These are phyloP conservation scores for Xylariaceae sp. DNA, from an alignment of 2,329 filamentous ascomycete species.

Conservation along the genomic window DNA sequence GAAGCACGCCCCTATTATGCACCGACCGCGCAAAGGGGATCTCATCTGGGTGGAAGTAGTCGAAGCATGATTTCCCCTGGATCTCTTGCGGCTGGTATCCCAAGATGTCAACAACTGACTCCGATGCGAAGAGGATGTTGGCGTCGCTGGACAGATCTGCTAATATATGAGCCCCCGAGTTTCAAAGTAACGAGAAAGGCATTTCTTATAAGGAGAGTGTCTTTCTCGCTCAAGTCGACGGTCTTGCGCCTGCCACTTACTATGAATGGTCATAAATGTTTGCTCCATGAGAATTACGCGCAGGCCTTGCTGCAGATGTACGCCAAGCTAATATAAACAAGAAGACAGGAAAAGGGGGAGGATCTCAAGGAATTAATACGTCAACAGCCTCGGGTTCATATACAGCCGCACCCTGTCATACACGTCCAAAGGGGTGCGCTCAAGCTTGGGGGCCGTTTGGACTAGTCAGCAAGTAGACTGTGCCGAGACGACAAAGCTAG, in stretches of 20 bases:
- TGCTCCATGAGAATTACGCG: slow-evolving; percentile 58
- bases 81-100: slow-evolving; percentile 74
- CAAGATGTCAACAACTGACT: slow-evolving; percentile 67
- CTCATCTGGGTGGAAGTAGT: slow-evolving; percentile 81
- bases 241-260: slow-evolving; percentile 44
- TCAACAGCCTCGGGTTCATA: slow-evolving; percentile 19
- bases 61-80: slow-evolving; percentile 70
- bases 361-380: slow-evolving; percentile 21
- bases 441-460: not conserved
- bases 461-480: slow-evolving; percentile 6
- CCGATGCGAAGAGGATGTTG: slow-evolving; percentile 75
- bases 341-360: slow-evolving; percentile 10
- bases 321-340: slow-evolving; percentile 22
- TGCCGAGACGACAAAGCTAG: slow-evolving; percentile 22
- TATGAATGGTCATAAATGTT: slow-evolving; percentile 88
- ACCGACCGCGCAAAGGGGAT: slow-evolving; percentile 67
- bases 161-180: slow-evolving; percentile 17
- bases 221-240: not conserved
- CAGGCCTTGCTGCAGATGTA: slow-evolving; percentile 23
- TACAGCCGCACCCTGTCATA: slow-evolving; percentile 13
- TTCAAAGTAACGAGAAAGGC: slow-evolving; percentile 1
- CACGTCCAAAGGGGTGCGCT: slow-evolving; percentile 19
- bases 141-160: slow-evolving; percentile 70
- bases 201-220: not conserved
- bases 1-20: slow-evolving; percentile 65